Evolutionary conservation across 108 stramenopile genomes (phyloP).

Genomic region (Cylindrotheca fusiformis): DNA sequence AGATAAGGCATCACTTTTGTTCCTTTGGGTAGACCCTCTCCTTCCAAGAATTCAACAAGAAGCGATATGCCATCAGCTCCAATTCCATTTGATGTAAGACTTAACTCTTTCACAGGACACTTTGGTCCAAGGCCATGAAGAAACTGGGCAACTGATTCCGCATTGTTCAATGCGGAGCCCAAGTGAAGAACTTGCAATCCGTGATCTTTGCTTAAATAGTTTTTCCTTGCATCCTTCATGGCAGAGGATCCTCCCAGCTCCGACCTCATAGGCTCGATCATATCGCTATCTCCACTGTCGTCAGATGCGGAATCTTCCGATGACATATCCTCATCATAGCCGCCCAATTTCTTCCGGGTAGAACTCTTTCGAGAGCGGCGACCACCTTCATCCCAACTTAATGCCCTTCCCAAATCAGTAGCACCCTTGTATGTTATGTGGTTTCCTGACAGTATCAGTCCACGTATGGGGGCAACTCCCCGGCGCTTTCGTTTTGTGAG

Average conservation of each 20-base stretch:
- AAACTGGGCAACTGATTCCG: slow-evolving; percentile 49
- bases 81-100: slow-evolving; percentile 70
- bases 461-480: slow-evolving; percentile 56
- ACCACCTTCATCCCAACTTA: slow-evolving; percentile 40
- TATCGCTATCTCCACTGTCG: not conserved
- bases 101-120: slow-evolving; percentile 73
- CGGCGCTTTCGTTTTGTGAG: slow-evolving; percentile 42
- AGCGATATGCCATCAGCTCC: slow-evolving; percentile 53
- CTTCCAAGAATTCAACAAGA: slow-evolving; percentile 68
- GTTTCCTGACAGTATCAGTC: slow-evolving; percentile 73
- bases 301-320: slow-evolving; percentile 29
- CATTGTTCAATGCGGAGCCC: slow-evolving; percentile 53
- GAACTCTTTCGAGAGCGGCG: not conserved
- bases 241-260: too few relatives aligned
- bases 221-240: slow-evolving; percentile 4
- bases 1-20: slow-evolving; percentile 65
- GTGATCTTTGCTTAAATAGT: slow-evolving; percentile 30
- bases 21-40: slow-evolving; percentile 30
- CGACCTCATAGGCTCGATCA: not conserved
- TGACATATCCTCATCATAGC: slow-evolving; percentile 36
- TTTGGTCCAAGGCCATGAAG: slow-evolving; percentile 58
- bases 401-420: slow-evolving; percentile 60
- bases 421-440: slow-evolving; percentile 52
- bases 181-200: slow-evolving; percentile 76
- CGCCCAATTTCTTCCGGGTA: slow-evolving; percentile 8